These are phyloP conservation scores for Ammopiptanthus mongolicus DNA, from an alignment of 306 rosid genomes.

Conservation along the genomic window DNA sequence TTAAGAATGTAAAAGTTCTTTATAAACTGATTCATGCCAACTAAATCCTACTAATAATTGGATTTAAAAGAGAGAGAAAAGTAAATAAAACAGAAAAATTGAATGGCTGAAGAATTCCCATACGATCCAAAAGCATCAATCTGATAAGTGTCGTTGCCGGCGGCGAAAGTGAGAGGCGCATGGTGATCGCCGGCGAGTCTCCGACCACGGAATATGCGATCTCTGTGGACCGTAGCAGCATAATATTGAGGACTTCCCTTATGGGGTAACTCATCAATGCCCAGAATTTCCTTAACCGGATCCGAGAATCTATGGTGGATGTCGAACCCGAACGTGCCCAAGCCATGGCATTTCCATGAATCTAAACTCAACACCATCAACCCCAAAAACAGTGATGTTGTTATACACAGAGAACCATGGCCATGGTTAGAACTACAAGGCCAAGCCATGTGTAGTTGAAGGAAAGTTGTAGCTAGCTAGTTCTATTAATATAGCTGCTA, in stretches of 20 bases:
- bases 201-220: constrained; percentile 52
- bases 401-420: neutral
- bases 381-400: neutral
- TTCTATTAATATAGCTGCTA: neutral
- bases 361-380: constrained; percentile 17
- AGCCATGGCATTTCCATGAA: constrained; percentile 25
- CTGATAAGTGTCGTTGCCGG: constrained; percentile 50
- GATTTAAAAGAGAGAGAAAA: neutral
- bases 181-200: constrained; percentile 37
- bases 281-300: constrained; percentile 47
- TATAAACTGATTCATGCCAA: too few species aligned
- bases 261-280: constrained; percentile 38
- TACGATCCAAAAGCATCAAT: constrained; percentile 52
- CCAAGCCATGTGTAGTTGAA: constrained; percentile 24
- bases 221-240: constrained; percentile 60
- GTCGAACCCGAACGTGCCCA: constrained; percentile 43
- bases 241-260: constrained; percentile 59
- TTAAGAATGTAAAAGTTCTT: too few species aligned
- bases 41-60: too few species aligned
- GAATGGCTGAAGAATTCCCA: constrained; percentile 1
- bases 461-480: neutral
- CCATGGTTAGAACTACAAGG: neutral
- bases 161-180: constrained; percentile 40
- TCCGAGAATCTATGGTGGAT: constrained; percentile 70
- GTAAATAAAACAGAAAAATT: neutral